Evolutionary conservation across 2,329 filamentous ascomycete species (phyloP).

Genomic region (Diaporthe vaccinii): DNA sequence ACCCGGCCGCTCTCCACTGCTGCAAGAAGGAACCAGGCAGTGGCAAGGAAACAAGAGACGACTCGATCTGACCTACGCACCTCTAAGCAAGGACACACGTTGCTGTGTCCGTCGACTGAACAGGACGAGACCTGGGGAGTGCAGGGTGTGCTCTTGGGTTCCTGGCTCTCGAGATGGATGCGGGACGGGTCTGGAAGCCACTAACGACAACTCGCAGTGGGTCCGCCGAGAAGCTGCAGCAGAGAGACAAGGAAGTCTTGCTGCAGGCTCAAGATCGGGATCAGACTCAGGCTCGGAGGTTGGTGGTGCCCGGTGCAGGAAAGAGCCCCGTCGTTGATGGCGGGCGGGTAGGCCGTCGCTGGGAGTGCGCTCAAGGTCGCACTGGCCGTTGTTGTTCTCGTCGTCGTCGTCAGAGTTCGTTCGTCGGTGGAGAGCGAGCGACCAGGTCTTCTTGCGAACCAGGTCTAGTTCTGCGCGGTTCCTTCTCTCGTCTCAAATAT

Average conservation of each 20-base stretch:
- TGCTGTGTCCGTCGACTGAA: constrained; percentile 2
- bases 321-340: neutral
- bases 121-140: constrained; percentile 15
- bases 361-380: neutral
- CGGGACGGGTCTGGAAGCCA: constrained; percentile 34
- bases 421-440: neutral
- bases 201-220: constrained; percentile 35
- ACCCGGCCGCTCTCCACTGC: constrained; percentile 1
- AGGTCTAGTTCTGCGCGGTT: neutral
- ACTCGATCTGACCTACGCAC: constrained; percentile 21
- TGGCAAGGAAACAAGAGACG: neutral
- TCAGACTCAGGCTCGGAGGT: neutral
- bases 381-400: neutral
- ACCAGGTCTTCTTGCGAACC: neutral
- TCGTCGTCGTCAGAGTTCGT: neutral
- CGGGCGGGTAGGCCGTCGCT: neutral
- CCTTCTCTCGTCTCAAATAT: neutral
- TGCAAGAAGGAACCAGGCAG: constrained; percentile 17
- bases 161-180: constrained; percentile 14
- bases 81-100: constrained; percentile 5
- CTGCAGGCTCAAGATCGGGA: constrained; percentile 26
- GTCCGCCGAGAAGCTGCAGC: constrained; percentile 28
- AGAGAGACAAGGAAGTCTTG: constrained; percentile 29
- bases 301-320: neutral
- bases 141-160: constrained; percentile 25